Percentiles rank a stretch among this genome's conserved stretches.
Evolutionary conservation across 2,329 filamentous ascomycete genomes (phyloP).

Genomic region (Biscogniauxia mediterranea): DNA sequence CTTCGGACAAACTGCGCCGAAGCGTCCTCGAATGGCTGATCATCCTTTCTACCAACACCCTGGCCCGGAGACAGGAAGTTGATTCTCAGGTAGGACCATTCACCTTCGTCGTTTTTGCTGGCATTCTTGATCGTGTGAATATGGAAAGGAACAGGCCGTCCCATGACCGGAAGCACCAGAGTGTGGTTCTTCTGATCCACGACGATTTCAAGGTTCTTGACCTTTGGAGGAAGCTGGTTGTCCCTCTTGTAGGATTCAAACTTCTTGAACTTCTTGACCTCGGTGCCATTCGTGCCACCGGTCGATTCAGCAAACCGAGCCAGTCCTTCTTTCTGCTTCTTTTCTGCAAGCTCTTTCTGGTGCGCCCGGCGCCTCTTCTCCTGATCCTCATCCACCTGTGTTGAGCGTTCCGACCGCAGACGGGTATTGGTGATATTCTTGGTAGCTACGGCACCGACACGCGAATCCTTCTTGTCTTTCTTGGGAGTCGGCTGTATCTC

Average conservation of each 20-base stretch:
- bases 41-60: conserved; percentile 94
- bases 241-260: conserved; percentile 99
- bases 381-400: conserved; percentile 84
- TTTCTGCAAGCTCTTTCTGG: conserved; percentile 81
- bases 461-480: conserved; percentile 81
- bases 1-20: conserved; percentile 94
- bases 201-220: conserved; percentile 83
- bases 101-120: conserved; percentile 93
- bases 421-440: conserved; percentile 96
- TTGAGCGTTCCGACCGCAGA: conserved; percentile 84
- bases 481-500: conserved; percentile 83
- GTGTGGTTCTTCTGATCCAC: conserved; percentile 90
- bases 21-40: conserved; percentile 96
- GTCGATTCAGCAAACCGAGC: conserved; percentile 83
- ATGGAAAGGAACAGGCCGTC: conserved; percentile 94
- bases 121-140: conserved; percentile 98
- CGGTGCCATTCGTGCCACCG: conserved; percentile 80
- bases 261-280: conserved; percentile 97
- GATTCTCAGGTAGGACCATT: conserved; percentile 90
- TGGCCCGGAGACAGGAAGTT: conserved; percentile 97
- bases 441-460: conserved; percentile 82
- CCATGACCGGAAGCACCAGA: conserved; percentile 94
- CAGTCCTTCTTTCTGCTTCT: conserved; percentile 87
- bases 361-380: conserved; percentile 86
- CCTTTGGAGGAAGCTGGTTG: conserved; percentile 81